Percentiles rank a stretch among this genome's conserved stretches.
phyloP scores from a whole-genome alignment of 352 stramenopile species.

The Pythium aquatile region DNA sequence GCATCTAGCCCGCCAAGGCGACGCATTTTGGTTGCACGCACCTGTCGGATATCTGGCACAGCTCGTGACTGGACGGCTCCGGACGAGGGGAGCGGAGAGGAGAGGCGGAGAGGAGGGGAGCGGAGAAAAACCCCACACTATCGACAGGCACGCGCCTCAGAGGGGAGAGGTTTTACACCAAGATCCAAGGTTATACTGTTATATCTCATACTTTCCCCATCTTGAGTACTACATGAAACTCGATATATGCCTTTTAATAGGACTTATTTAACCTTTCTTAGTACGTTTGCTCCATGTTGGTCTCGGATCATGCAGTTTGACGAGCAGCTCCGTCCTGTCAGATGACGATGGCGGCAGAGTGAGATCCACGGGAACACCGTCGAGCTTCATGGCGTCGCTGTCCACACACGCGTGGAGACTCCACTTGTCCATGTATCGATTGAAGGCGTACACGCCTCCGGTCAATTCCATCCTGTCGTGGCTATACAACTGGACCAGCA shows the following conservation, averaged over 20 bases:
- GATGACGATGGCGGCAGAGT: neutral
- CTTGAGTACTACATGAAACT: neutral
- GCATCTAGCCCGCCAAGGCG: neutral
- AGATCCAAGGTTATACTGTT: constrained; percentile 4
- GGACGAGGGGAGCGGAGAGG: constrained; percentile 13
- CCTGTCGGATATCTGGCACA: constrained; percentile 27
- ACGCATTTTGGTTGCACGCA: constrained; percentile 15
- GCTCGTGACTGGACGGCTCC: constrained; percentile 25
- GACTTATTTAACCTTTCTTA: constrained; percentile 20
- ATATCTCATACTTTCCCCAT: neutral
- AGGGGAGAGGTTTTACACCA: constrained; percentile 14
- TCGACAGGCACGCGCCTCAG: constrained; percentile 8
- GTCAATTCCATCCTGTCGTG: constrained; percentile 46
- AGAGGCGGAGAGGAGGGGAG: constrained; percentile 12
- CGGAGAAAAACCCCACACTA: constrained; percentile 1
- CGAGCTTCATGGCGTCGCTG: constrained; percentile 30
- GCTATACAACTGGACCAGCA: constrained; percentile 33
- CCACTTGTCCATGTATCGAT: constrained; percentile 69
- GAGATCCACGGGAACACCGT: constrained; percentile 28
- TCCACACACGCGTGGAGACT: constrained; percentile 38
- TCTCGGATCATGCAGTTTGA: constrained; percentile 46
- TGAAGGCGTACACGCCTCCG: constrained; percentile 51
- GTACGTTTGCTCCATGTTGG: neutral
- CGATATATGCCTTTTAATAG: neutral
- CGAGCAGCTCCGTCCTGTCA: constrained; percentile 29